A percentile compares a stretch with the other conserved stretches of the same genome.
These are phyloP conservation scores for Fusarium miscanthi DNA, from an alignment of 2,329 filamentous ascomycete species.

Conservation along the genomic window DNA sequence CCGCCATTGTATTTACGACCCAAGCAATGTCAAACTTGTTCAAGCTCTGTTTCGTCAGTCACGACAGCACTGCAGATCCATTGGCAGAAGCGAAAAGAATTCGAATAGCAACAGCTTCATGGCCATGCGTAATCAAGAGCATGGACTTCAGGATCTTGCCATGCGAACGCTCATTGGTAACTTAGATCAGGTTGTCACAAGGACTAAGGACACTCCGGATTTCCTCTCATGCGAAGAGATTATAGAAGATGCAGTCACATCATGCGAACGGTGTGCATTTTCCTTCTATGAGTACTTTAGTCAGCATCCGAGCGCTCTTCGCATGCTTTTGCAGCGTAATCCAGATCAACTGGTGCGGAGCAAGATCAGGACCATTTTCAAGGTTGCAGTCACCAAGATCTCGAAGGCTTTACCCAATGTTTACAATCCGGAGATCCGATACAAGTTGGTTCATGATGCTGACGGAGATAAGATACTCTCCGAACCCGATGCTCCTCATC, in stretches of 20 bases:
- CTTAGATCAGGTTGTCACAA: slow-evolving; percentile 79
- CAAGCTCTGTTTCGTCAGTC: slow-evolving; percentile 69
- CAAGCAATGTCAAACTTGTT: slow-evolving; percentile 75
- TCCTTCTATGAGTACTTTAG: slow-evolving; percentile 72
- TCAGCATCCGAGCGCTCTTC: slow-evolving; percentile 66
- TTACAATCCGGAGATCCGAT: slow-evolving; percentile 53
- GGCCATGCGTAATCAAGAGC: slow-evolving; percentile 12
- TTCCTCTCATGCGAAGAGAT: slow-evolving; percentile 67
- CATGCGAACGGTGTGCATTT: slow-evolving; percentile 64
- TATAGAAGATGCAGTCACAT: slow-evolving; percentile 59
- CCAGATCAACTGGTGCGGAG: slow-evolving; percentile 66
- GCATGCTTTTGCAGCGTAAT: slow-evolving; percentile 72
- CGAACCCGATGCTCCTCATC: background rate
- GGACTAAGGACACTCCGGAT: slow-evolving; percentile 75
- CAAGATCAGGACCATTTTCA: slow-evolving; percentile 62
- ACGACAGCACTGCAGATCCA: slow-evolving; percentile 55
- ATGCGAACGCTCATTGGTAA: slow-evolving; percentile 71
- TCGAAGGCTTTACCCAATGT: slow-evolving; percentile 58
- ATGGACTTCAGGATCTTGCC: slow-evolving; percentile 58
- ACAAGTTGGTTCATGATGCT: slow-evolving; percentile 39
- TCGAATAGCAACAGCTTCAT: slow-evolving; percentile 18
- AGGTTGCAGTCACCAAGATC: slow-evolving; percentile 64
- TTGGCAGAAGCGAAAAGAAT: background rate
- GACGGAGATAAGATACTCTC: slow-evolving; percentile 45
- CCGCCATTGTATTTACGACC: slow-evolving; percentile 83